These are phyloP conservation scores for Paxillus ammoniavirescens DNA, from an alignment of 768 basidiomycete genomes.

Conservation along the genomic window DNA sequence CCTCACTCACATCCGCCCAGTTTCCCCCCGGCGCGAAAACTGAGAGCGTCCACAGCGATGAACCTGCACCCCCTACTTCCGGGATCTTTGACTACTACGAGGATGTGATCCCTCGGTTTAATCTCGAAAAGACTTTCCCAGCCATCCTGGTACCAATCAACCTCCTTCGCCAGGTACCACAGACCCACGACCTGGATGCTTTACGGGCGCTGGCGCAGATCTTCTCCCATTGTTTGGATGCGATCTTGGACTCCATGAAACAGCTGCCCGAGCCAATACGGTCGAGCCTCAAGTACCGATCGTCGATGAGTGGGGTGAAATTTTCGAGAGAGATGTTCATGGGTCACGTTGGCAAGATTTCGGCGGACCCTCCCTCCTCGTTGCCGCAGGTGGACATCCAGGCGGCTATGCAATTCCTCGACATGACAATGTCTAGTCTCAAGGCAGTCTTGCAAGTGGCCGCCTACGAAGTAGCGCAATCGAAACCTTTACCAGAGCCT, in stretches of 20 bases:
- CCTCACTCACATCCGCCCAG: not conserved
- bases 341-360: slow-evolving; percentile 15
- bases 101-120: slow-evolving; percentile 17
- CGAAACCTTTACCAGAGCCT: slow-evolving; percentile 24
- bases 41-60: slow-evolving; percentile 24
- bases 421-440: slow-evolving; percentile 31
- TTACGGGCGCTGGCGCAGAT: slow-evolving; percentile 27
- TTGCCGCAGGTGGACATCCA: slow-evolving; percentile 12
- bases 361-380: not conserved
- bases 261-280: slow-evolving; percentile 21
- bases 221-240: slow-evolving; percentile 23
- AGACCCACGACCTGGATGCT: slow-evolving; percentile 25
- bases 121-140: slow-evolving; percentile 36
- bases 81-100: not conserved
- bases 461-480: slow-evolving; percentile 27
- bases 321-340: slow-evolving; percentile 24
- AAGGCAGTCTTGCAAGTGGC: slow-evolving; percentile 31
- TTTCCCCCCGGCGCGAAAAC: slow-evolving; percentile 12
- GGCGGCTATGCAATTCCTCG: slow-evolving; percentile 25
- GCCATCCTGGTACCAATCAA: slow-evolving; percentile 32
- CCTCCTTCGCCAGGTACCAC: slow-evolving; percentile 25
- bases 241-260: slow-evolving; percentile 27
- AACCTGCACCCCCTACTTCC: slow-evolving; percentile 25
- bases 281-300: slow-evolving; percentile 19
- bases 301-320: slow-evolving; percentile 18